These are phyloP conservation scores for Protostelium mycophagum DNA, from an alignment of 78 protist species.

Conservation along the genomic window DNA sequence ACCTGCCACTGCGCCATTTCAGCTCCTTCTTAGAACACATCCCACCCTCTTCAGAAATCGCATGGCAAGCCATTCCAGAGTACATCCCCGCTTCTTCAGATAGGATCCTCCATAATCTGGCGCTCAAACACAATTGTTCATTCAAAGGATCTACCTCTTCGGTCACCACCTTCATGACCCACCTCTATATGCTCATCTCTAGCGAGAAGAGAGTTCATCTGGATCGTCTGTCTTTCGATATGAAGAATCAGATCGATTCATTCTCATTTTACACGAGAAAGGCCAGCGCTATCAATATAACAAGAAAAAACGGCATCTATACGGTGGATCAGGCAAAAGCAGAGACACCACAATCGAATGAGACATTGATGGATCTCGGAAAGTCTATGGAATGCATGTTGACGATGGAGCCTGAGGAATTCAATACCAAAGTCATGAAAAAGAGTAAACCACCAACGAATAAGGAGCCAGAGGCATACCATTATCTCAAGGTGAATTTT, in stretches of 20 bases:
- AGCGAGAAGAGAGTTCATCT: neutral
- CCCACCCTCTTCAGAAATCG: neutral
- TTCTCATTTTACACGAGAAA: neutral
- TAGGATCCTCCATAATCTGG: neutral
- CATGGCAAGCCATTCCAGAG: neutral
- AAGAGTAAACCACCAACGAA: neutral
- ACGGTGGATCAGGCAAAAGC: neutral
- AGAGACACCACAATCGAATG: neutral
- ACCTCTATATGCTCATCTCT: neutral
- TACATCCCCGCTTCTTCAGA: neutral
- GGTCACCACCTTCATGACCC: neutral
- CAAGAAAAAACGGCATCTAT: neutral
- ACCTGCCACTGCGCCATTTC: neutral
- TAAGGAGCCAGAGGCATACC: neutral
- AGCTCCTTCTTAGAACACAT: neutral
- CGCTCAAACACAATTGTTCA: neutral
- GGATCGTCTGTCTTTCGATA: neutral
- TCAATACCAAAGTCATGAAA: neutral
- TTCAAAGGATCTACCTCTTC: neutral
- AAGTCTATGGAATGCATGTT: neutral
- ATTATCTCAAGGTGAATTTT: neutral
- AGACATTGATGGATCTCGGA: neutral
- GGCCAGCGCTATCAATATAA: neutral
- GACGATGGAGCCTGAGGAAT: neutral
- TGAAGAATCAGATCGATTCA: neutral